Evolutionary conservation across 179 eudicot genomes (phyloP).

Genomic region (Amaranthus tricolor): DNA sequence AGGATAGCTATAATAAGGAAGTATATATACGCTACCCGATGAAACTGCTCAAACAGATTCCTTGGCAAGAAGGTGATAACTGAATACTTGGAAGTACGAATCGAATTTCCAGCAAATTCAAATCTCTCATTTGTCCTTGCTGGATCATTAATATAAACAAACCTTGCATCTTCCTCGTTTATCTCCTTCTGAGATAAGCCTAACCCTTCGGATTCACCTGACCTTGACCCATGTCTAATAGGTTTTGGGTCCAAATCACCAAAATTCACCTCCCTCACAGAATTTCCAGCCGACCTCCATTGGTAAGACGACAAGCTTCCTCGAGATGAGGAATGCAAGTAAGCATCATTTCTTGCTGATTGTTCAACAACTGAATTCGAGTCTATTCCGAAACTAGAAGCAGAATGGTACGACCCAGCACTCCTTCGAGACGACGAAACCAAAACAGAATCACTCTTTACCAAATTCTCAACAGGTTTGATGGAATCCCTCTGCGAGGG

Average conservation of each 20-base stretch:
- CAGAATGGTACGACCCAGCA: slow-evolving; percentile 48
- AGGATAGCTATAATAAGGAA: slow-evolving; percentile 89
- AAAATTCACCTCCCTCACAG: slow-evolving; percentile 55
- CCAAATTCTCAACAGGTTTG: slow-evolving; percentile 26
- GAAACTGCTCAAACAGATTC: slow-evolving; percentile 95
- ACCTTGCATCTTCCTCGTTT: slow-evolving; percentile 86
- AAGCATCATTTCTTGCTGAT: slow-evolving; percentile 22
- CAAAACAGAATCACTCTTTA: slow-evolving; percentile 28
- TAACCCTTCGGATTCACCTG: slow-evolving; percentile 65
- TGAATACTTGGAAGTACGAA: slow-evolving; percentile 82
- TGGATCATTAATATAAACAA: slow-evolving; percentile 77
- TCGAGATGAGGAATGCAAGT: slow-evolving; percentile 28
- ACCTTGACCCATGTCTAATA: slow-evolving; percentile 62
- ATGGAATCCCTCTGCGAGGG: slow-evolving; percentile 39
- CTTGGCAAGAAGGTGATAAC: slow-evolving; percentile 78
- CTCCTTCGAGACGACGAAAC: slow-evolving; percentile 52
- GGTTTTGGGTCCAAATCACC: slow-evolving; percentile 57
- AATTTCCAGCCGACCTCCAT: slow-evolving; percentile 34
- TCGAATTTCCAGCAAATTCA: slow-evolving; percentile 77
- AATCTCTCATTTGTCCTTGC: slow-evolving; percentile 71
- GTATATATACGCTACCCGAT: slow-evolving; percentile 88
- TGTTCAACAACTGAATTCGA: slow-evolving; percentile 26
- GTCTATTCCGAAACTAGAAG: slow-evolving; percentile 39
- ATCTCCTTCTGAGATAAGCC: slow-evolving; percentile 79
- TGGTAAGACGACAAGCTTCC: slow-evolving; percentile 25